Base-by-base conservation (phyloP, 345 rosid genomes). In the Erysimum cheiranthoides region DNA sequence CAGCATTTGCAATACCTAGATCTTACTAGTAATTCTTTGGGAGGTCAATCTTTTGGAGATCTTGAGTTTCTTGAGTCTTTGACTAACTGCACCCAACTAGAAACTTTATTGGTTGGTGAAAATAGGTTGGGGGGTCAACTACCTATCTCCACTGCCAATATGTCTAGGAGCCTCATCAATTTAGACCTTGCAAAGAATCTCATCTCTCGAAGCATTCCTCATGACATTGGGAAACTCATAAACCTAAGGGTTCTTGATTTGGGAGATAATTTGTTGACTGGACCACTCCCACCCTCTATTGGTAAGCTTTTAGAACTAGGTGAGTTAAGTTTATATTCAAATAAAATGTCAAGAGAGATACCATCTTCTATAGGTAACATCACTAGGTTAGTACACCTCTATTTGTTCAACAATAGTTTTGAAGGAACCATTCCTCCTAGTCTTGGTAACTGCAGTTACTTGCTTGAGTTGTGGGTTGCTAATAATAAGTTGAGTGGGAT, bases 401-500 rank as follows among this genome's bases (percentile, higher is more conserved):
- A 27, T 39, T 40, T 69, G 53, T 27, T 2, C 10, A n/a, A 28
- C 30, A 69, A 69, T 3, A 53, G 30, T 1, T 69, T 69, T 38
- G 52, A 56, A 69, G 73, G 73, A 27, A 40, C 2, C 39, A 69
- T 69, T 14, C 61, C 73, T 69, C 38, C 30, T 5, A 69, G 51
- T 28, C 61, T 69, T 0, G 64, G 62, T 3, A 54, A 56, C 0
- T 69, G 73, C 17, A 54, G 35, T 5, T 0, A 54, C 21, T 1
- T 68, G 42, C 25, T 17, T 18, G 7, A 52, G 0, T 3, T 68
- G 11, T 0, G 4, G 6, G 18, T 68, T 17, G 10, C 13, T n/a
- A 0, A 34, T 36, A 68, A 68, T 36, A 35, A 36, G 47, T 54
- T 68, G 14, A 68, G 13, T 68, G 63, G 88, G 52, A 88, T 82